phyloP scores from a whole-genome alignment of 805 yeast species.

The Zygoascus bituminiphila region DNA sequence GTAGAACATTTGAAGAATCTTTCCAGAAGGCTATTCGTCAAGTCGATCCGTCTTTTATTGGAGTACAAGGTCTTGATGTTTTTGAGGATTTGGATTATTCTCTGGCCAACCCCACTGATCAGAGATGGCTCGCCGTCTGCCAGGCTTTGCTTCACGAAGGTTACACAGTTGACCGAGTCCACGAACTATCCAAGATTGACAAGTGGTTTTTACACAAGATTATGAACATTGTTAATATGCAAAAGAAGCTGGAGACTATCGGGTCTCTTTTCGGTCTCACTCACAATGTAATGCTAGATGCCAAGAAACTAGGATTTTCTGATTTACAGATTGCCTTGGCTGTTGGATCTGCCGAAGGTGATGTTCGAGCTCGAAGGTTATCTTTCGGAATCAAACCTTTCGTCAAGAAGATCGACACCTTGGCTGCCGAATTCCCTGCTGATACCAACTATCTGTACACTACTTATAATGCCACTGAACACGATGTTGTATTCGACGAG shows the following conservation, averaged over 20 bases:
- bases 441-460: conserved; percentile 91
- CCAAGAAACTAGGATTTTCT: conserved; percentile 91
- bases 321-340: conserved; percentile 86
- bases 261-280: conserved; percentile 53
- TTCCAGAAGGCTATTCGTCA: conserved; percentile 97
- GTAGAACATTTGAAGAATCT: conserved; percentile 95
- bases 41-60: conserved; percentile 82
- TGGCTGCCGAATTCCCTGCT: conserved; percentile 99
- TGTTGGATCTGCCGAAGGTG: conserved; percentile 64
- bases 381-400: conserved; percentile 76
- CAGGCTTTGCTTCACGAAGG: conserved; percentile 90
- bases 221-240: conserved; percentile 86
- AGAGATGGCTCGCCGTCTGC: conserved; percentile 97
- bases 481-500: conserved; percentile 79
- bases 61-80: conserved; percentile 72
- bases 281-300: conserved; percentile 60
- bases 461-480: conserved; percentile 83
- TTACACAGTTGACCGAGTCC: conserved; percentile 86
- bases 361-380: conserved; percentile 77
- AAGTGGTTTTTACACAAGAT: conserved; percentile 92
- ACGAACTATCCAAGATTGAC: conserved; percentile 86
- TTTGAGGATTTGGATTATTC: conserved; percentile 69
- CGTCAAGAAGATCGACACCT: conserved; percentile 93
- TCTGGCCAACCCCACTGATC: conserved; percentile 81
- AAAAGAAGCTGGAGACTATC: conserved; percentile 63